phyloP scores from a whole-genome alignment of 2,329 filamentous ascomycete genomes.

The Fusarium secorum region DNA sequence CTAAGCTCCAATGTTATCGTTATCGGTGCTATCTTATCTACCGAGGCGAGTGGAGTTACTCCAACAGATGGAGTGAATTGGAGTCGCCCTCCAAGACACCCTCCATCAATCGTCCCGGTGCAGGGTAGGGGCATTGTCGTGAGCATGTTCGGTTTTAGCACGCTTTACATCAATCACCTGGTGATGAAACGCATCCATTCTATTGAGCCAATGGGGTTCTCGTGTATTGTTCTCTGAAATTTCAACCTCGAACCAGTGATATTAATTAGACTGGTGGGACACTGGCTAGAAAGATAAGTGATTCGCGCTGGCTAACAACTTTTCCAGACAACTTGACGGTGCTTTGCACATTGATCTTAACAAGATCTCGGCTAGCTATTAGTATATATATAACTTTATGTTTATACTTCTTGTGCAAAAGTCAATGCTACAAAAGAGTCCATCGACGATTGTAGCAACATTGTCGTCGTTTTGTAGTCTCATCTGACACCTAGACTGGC shows the following conservation, averaged over 20 bases:
- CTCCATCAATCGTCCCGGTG: neutral
- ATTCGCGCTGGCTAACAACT: neutral
- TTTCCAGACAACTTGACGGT: accelerated
- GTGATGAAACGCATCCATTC: accelerated
- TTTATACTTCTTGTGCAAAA: neutral
- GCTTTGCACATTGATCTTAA: accelerated
- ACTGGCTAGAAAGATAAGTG: neutral
- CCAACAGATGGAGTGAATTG: neutral
- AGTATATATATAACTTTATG: no score
- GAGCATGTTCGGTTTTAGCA: no score
- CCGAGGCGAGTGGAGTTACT: neutral
- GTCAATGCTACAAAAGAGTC: neutral
- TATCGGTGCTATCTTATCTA: neutral
- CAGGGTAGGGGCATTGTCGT: neutral
- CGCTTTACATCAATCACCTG: neutral
- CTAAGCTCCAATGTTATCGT: slow-evolving; percentile 7
- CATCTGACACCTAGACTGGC: accelerated
- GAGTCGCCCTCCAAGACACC: neutral
- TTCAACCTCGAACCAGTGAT: accelerated
- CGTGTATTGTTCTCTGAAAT: accelerated
- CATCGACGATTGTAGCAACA: no score
- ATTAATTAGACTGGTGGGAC: neutral
- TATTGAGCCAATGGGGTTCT: neutral
- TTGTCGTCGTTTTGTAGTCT: no score
- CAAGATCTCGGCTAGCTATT: no score